Evolutionary conservation across 1,139 yeast species (phyloP).

Genomic region (Meyerozyma sp.): DNA sequence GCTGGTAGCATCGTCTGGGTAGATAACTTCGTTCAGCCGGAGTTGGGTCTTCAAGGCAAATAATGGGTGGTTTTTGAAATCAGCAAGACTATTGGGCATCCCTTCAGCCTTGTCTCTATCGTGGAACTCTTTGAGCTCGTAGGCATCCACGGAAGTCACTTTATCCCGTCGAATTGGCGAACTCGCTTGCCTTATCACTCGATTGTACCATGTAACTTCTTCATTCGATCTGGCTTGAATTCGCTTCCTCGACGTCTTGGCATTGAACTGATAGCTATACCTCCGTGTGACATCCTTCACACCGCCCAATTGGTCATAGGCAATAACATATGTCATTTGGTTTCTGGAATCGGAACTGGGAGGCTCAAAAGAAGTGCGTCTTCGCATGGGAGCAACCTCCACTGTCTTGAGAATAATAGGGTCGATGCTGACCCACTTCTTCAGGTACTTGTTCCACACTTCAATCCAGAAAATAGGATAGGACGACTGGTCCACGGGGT

Average conservation of each 20-base stretch:
- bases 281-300: slow-evolving; percentile 83
- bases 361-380: slow-evolving; percentile 70
- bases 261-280: slow-evolving; percentile 65
- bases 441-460: slow-evolving; percentile 74
- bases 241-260: slow-evolving; percentile 70
- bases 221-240: slow-evolving; percentile 51
- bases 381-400: slow-evolving; percentile 57
- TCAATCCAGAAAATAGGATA: slow-evolving; percentile 91
- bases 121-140: slow-evolving; percentile 67
- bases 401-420: slow-evolving; percentile 62
- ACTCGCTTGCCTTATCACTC: slow-evolving; percentile 29
- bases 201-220: slow-evolving; percentile 62
- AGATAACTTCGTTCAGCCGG: slow-evolving; percentile 63
- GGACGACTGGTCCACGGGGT: slow-evolving; percentile 23
- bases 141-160: slow-evolving; percentile 50
- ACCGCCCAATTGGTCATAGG: slow-evolving; percentile 61
- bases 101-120: slow-evolving; percentile 72
- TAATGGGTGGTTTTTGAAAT: slow-evolving; percentile 84
- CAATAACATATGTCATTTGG: slow-evolving; percentile 67
- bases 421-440: slow-evolving; percentile 82
- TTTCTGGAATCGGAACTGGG: slow-evolving; percentile 58
- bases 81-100: slow-evolving; percentile 78
- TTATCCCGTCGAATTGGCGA: slow-evolving; percentile 19
- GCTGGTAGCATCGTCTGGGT: slow-evolving; percentile 53
- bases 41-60: slow-evolving; percentile 77